Percentiles rank a stretch among this genome's conserved stretches.
Conservation (phyloP, 2,329 filamentous ascomycete genomes). For the Lachnellula suecica region DNA sequence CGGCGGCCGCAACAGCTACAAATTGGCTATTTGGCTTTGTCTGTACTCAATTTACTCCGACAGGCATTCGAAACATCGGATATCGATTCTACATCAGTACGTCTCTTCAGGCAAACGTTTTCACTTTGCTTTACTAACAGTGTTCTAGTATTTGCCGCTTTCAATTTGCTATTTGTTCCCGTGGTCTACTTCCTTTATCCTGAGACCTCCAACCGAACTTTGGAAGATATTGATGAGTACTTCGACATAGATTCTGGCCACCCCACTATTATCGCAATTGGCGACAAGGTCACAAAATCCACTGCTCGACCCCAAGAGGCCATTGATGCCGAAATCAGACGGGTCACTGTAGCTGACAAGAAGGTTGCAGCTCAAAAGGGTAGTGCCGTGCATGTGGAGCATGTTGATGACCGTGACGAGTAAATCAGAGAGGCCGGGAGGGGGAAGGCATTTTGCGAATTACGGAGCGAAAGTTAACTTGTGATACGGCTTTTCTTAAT, state of each 20-base stretch:
- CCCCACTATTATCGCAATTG: conserved; percentile 12
- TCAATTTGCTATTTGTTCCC: conserved; percentile 34
- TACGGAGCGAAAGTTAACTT: no score
- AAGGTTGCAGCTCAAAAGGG: not conserved
- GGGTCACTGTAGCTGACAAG: conserved; percentile 10
- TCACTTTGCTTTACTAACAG: not conserved
- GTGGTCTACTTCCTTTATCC: conserved; percentile 28
- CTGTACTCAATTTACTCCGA: conserved; percentile 34
- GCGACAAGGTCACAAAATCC: conserved; percentile 15
- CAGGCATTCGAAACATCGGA: conserved; percentile 32
- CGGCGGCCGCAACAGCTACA: conserved; percentile 44
- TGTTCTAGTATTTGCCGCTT: conserved; percentile 52
- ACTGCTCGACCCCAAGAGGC: conserved; percentile 19
- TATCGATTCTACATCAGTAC: conserved; percentile 43
- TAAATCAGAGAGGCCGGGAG: not conserved
- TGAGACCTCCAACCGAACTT: conserved; percentile 24
- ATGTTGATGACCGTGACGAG: conserved; percentile 1
- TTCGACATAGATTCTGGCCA: conserved; percentile 18
- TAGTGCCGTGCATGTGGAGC: conserved; percentile 1
- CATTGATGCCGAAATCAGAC: conserved; percentile 15
- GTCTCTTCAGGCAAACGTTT: not conserved
- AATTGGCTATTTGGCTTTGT: conserved; percentile 27
- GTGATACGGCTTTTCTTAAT: no score
- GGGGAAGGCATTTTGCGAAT: no score
- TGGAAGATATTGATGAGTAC: conserved; percentile 27